Evolutionary conservation across 2,329 filamentous ascomycete species (phyloP).

Genomic region (Lasiodiplodia citricola): DNA sequence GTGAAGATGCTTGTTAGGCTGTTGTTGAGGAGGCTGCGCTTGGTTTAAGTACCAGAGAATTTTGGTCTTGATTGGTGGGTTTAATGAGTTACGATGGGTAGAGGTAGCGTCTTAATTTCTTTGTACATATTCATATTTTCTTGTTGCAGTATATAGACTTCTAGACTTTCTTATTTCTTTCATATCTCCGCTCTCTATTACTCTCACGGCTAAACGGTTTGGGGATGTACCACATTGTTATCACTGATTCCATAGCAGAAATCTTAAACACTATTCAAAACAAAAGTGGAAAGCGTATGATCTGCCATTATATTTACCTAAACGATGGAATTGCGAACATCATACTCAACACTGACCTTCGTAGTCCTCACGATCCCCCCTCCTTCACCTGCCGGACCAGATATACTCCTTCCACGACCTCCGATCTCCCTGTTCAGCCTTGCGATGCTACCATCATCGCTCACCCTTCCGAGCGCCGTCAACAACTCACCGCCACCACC

Average conservation of each 20-base stretch:
- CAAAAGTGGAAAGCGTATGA: neutral
- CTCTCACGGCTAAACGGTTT: no score
- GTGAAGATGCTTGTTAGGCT: neutral
- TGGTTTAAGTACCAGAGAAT: neutral
- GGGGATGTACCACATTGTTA: no score
- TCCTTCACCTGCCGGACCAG: neutral
- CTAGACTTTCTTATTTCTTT: no score
- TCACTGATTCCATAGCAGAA: neutral
- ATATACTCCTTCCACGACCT: neutral
- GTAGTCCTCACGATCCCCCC: slow-evolving; percentile 18
- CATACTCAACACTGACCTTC: slow-evolving; percentile 3
- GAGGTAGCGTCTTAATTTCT: no score
- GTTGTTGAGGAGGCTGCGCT: neutral
- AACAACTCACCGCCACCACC: neutral
- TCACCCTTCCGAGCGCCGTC: neutral
- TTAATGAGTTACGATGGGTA: no score
- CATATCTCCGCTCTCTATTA: neutral
- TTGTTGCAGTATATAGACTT: no score
- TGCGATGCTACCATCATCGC: neutral
- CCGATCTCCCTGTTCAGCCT: neutral
- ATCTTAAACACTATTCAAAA: neutral
- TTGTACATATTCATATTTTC: no score
- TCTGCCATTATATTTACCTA: neutral
- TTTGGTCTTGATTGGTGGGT: no score
- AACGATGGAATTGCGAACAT: neutral